These are phyloP conservation scores for Penicillium sumatraense DNA, from an alignment of 2,329 filamentous ascomycete genomes.

Conservation along the genomic window DNA sequence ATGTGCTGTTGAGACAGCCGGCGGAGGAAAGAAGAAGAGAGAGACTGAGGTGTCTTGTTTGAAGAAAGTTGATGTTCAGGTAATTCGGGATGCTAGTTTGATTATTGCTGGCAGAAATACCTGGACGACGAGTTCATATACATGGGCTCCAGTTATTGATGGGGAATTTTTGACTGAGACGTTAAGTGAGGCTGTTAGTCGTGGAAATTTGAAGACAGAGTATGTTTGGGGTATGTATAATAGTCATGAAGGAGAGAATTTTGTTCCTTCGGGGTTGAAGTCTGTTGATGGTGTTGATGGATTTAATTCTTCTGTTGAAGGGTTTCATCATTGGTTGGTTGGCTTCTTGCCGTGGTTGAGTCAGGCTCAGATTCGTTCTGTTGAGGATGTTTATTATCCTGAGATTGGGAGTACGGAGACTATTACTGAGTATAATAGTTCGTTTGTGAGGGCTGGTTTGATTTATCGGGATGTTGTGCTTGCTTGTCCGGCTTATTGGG, in stretches of 20 bases:
- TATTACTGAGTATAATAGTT: constrained; percentile 53
- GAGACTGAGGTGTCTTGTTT: constrained; percentile 53
- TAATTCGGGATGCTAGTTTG: constrained; percentile 57
- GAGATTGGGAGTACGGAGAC: constrained; percentile 53
- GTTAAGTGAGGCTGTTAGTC: constrained; percentile 51
- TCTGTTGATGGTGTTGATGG: constrained; percentile 38
- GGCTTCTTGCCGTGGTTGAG: constrained; percentile 59
- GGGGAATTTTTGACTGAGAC: constrained; percentile 55
- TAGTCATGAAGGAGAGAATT: constrained; percentile 66
- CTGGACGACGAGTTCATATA: constrained; percentile 62
- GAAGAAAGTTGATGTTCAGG: constrained; percentile 59
- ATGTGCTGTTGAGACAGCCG: constrained; percentile 42
- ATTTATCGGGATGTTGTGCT: constrained; percentile 64
- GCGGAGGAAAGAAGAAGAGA: too few relatives aligned
- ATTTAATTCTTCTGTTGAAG: constrained; percentile 56
- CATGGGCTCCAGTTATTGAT: constrained; percentile 66
- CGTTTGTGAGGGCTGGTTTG: constrained; percentile 58
- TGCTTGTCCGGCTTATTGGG: constrained; percentile 65
- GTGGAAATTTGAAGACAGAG: constrained; percentile 50
- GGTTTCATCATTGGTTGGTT: constrained; percentile 58
- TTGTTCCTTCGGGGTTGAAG: constrained; percentile 58
- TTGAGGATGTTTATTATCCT: constrained; percentile 55
- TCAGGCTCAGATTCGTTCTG: constrained; percentile 40
- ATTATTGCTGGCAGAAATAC: constrained; percentile 54
- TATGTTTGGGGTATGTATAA: constrained; percentile 63